Base-by-base conservation (phyloP, 1,139 yeast species). In the Taphrina flavorubra region DNA sequence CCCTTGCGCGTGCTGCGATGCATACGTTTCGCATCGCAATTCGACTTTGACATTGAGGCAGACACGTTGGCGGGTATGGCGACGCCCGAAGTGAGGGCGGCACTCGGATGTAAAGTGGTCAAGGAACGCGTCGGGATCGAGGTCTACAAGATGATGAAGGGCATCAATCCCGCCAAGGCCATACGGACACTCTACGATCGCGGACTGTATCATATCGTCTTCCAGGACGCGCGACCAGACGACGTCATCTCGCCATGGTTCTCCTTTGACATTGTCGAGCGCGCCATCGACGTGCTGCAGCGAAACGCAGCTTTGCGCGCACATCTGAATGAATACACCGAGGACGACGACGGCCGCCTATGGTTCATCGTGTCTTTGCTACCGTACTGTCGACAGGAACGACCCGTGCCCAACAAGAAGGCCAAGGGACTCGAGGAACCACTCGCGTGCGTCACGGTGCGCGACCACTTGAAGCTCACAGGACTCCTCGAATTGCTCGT, bases 111-210 rank as follows among this genome's bases (percentile, higher is more conserved):
- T 57, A 95, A 95, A 76, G 92, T 95, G 65, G 89, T 97, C 71
- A 82, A 95, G 68, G 99, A 94, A 77, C 83, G 99, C 73, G 87
- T 95, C 14, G 98, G 97, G 2, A 87, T 86, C 14, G 99, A 95
- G 75, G 78, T 92, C 65, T 86, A 83, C 64, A 95, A 95, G 77
- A 88, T 88, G 51, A 79, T 92, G 51, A 78, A 79, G n/a, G 86
- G 95, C 34, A 75, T 71, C 34, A 67, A 71, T 65, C 73, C 75
- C 31, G 47, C 40, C 3, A 37, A 46, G 36, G 69, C 72, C 18
- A 63, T 73, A 18, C 31, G 58, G 6, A 20, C 71, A 51, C 46
- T 76, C 16, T 73, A 74, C 10, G 76, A 75, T 0, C 70, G 74
- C 1, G 77, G 79, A 39, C 71, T 71, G 18, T 72, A 73, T 63